A percentile compares a stretch with the other conserved stretches of the same genome.
These are phyloP conservation scores for Forsythia viridissima DNA, from an alignment of 257 asterid genomes.

Conservation along the genomic window DNA sequence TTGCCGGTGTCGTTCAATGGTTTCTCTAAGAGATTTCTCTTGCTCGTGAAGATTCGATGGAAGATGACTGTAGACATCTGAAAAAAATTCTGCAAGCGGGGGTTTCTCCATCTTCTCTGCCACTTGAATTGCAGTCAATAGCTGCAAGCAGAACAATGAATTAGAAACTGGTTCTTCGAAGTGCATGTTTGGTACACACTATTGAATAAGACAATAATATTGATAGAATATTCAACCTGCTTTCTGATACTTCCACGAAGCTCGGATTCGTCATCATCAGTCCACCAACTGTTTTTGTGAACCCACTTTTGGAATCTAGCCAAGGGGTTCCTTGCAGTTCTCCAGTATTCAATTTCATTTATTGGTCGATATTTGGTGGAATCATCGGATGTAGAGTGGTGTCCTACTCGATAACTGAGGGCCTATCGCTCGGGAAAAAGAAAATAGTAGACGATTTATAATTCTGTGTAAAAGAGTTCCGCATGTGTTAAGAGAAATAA, in stretches of 20 bases:
- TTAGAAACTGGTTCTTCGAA: too few relatives aligned
- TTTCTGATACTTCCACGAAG: constrained; percentile 56
- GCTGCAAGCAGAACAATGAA: constrained; percentile 31
- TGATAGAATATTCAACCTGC: constrained; percentile 41
- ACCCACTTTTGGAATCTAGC: constrained; percentile 77
- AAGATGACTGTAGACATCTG: constrained; percentile 60
- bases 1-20: constrained; percentile 51
- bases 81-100: constrained; percentile 51
- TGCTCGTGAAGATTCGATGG: constrained; percentile 75
- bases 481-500: neutral
- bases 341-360: constrained; percentile 83
- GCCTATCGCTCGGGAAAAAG: constrained; percentile 37
- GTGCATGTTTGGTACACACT: too few relatives aligned
- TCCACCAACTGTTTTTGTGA: constrained; percentile 79
- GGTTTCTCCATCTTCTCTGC: constrained; percentile 74
- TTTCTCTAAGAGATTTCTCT: constrained; percentile 62
- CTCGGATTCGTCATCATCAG: constrained; percentile 57
- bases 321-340: constrained; percentile 54
- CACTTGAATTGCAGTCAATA: constrained; percentile 66
- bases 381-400: constrained; percentile 93
- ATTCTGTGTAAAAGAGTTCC: neutral
- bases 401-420: constrained; percentile 82
- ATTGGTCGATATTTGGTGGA: constrained; percentile 80
- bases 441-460: neutral
- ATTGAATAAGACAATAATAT: too few relatives aligned